Evolutionary conservation across 2,329 filamentous ascomycete genomes (phyloP).

Genomic region (Pseudopyrenochaeta lycopersici): DNA sequence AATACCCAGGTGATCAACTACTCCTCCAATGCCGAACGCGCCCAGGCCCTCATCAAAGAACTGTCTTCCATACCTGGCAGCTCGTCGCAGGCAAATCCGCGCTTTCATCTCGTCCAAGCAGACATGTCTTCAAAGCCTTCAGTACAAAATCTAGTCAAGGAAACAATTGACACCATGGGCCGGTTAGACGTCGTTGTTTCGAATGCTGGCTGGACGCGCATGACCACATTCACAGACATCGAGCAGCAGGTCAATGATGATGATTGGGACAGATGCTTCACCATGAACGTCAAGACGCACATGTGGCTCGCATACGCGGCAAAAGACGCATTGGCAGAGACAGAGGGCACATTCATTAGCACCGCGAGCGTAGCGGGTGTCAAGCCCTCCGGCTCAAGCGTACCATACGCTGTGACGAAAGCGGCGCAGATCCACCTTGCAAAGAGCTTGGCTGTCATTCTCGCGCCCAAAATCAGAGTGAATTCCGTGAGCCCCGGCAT

Average conservation of each 20-base stretch:
- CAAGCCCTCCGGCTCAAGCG: slow-evolving; percentile 69
- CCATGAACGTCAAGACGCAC: slow-evolving; percentile 66
- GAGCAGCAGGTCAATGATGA: slow-evolving; percentile 66
- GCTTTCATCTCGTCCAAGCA: slow-evolving; percentile 55
- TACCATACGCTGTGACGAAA: slow-evolving; percentile 81
- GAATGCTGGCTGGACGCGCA: slow-evolving; percentile 70
- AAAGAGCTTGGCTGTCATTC: slow-evolving; percentile 69
- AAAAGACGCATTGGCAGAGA: slow-evolving; percentile 66
- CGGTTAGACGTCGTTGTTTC: slow-evolving; percentile 58
- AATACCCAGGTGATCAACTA: slow-evolving; percentile 56
- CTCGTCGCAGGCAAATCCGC: slow-evolving; percentile 39
- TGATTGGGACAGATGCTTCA: slow-evolving; percentile 73
- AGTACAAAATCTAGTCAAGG: slow-evolving; percentile 54
- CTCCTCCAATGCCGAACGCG: slow-evolving; percentile 55
- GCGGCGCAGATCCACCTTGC: slow-evolving; percentile 75
- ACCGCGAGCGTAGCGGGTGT: slow-evolving; percentile 72
- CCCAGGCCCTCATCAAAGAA: slow-evolving; percentile 52
- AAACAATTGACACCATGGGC: slow-evolving; percentile 57
- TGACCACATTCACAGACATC: slow-evolving; percentile 66
- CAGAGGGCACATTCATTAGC: slow-evolving; percentile 69
- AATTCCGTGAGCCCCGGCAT: slow-evolving; percentile 73
- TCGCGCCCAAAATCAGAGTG: slow-evolving; percentile 69
- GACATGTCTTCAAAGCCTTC: slow-evolving; percentile 56
- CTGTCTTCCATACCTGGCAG: slow-evolving; percentile 50
- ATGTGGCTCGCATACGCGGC: slow-evolving; percentile 65